These are phyloP conservation scores for Pilobolus umbonatus DNA, from an alignment of 192 early-diverging fungal species.

Conservation along the genomic window DNA sequence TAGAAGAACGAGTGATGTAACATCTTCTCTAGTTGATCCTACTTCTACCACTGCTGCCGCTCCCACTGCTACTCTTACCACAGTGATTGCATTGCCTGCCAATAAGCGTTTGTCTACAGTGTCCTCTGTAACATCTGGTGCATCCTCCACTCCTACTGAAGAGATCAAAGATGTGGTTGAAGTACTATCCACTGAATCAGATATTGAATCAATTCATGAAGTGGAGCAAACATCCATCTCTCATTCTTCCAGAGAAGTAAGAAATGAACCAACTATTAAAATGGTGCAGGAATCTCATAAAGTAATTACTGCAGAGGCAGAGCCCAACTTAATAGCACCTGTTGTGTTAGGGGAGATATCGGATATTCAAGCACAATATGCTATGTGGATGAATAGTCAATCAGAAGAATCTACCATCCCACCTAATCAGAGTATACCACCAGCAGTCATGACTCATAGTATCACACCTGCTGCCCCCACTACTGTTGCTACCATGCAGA, in stretches of 20 bases:
- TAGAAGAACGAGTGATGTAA: neutral
- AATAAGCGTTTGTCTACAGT: conserved; percentile 11
- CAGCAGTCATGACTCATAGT: neutral
- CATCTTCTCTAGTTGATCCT: neutral
- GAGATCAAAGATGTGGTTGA: neutral
- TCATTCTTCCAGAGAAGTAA: neutral
- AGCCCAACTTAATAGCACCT: too few species aligned
- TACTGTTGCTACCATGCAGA: neutral
- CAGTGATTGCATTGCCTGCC: neutral
- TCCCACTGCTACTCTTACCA: neutral
- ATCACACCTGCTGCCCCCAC: neutral
- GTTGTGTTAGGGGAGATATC: neutral
- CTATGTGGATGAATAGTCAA: conserved; percentile 25
- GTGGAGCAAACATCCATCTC: neutral
- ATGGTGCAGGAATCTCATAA: neutral
- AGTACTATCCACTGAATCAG: neutral
- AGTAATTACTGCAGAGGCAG: neutral
- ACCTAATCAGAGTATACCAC: neutral
- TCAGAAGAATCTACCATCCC: neutral
- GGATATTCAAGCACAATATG: conserved; percentile 24
- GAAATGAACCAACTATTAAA: neutral
- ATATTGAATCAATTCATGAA: neutral
- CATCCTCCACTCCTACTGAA: conserved; percentile 1
- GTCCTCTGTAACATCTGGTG: conserved; percentile 8
- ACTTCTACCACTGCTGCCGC: neutral